These are phyloP conservation scores for Aspergillus fijiensis DNA, from an alignment of 2,329 filamentous ascomycete species.

Conservation along the genomic window DNA sequence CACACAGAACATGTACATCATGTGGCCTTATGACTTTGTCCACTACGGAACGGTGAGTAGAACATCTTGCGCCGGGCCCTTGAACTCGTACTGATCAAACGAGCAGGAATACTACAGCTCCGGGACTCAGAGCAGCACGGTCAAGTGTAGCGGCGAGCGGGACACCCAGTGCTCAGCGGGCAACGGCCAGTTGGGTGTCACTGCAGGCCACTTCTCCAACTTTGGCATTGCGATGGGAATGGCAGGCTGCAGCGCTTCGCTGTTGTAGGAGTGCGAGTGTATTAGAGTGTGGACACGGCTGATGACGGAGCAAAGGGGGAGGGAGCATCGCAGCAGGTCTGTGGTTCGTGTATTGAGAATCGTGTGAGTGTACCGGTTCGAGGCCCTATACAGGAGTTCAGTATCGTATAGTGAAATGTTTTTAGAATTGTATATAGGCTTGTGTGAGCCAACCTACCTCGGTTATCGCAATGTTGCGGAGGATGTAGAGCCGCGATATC, in stretches of 20 bases:
- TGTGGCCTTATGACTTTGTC: slow-evolving; percentile 21
- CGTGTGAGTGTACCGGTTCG: not conserved
- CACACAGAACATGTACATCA: slow-evolving; percentile 29
- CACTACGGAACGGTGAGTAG: slow-evolving; percentile 30
- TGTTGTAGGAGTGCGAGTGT: not conserved
- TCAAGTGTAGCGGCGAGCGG: slow-evolving; percentile 27
- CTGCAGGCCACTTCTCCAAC: slow-evolving; percentile 25
- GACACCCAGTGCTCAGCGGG: slow-evolving; percentile 30
- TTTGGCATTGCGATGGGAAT: slow-evolving; percentile 24
- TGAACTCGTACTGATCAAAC: not conserved
- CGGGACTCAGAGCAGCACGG: slow-evolving; percentile 15
- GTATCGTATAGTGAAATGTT: no score
- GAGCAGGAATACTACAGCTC: slow-evolving; percentile 30
- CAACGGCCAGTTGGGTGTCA: slow-evolving; percentile 25
- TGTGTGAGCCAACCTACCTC: no score
- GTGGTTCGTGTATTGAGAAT: not conserved
- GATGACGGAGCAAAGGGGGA: not conserved
- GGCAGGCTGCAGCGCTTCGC: slow-evolving; percentile 20
- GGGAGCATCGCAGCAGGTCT: not conserved
- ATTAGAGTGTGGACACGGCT: not conserved
- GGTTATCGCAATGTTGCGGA: no score
- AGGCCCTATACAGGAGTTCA: no score
- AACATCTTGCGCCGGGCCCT: not conserved
- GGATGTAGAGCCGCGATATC: no score
- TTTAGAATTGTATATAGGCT: no score